A percentile compares a stretch with the other conserved stretches of the same genome.
Evolutionary conservation across 345 rosid genomes (phyloP).

Genomic region (Balakata baccata): DNA sequence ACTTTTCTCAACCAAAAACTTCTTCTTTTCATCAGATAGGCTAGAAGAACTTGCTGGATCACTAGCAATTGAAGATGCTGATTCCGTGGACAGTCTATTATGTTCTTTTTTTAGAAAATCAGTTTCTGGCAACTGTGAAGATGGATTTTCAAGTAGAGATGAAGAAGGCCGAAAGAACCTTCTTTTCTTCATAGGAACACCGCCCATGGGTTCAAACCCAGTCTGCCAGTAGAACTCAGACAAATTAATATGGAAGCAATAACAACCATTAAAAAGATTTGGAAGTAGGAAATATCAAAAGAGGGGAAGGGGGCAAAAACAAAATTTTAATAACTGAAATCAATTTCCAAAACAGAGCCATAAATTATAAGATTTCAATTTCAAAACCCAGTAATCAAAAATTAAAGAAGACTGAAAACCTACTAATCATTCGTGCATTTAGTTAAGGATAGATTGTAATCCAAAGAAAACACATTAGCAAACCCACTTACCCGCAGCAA

Average conservation of each 20-base stretch:
- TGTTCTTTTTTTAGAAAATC: constrained; percentile 20
- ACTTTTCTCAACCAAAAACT: constrained; percentile 8
- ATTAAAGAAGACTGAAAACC: background rate
- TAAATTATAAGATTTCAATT: background rate
- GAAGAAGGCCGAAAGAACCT: constrained; percentile 47
- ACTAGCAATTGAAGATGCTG: constrained; percentile 30
- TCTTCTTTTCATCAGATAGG: constrained; percentile 27
- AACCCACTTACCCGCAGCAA: background rate
- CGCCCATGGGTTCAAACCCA: constrained; percentile 40
- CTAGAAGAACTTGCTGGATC: constrained; percentile 20
- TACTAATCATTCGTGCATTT: background rate
- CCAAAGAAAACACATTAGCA: background rate
- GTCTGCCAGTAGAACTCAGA: constrained; percentile 43
- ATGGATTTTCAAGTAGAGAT: constrained; percentile 31
- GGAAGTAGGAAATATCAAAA: background rate
- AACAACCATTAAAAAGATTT: background rate
- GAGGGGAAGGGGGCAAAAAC: background rate
- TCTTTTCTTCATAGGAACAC: constrained; percentile 83
- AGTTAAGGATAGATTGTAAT: too few species aligned
- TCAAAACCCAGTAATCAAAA: background rate
- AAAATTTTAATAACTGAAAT: background rate
- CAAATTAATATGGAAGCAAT: constrained; percentile 16
- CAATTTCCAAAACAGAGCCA: background rate
- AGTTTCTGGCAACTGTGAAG: constrained; percentile 16
- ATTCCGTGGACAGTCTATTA: constrained; percentile 21